A percentile compares a stretch with the other conserved stretches of the same genome.
phyloP scores from a whole-genome alignment of 441 rosid genomes.

The Syzygium malaccense region DNA sequence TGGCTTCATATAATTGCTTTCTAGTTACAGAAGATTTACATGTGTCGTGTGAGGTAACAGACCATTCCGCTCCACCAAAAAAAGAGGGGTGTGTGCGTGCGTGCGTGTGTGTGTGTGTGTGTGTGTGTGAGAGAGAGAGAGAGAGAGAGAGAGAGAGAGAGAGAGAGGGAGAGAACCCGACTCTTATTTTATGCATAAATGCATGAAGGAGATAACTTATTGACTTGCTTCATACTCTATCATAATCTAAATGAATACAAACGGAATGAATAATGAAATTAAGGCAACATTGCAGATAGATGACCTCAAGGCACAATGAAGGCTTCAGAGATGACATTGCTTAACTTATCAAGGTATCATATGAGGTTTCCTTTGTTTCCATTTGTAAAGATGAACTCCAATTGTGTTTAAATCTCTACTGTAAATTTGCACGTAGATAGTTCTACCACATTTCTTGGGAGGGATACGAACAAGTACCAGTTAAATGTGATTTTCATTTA shows the following conservation, averaged over 20 bases:
- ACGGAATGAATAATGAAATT: neutral
- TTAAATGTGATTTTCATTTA: neutral
- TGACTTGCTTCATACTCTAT: neutral
- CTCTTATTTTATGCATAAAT: neutral
- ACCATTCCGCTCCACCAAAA: neutral
- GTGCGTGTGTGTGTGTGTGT: neutral
- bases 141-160: neutral
- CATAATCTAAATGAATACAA: neutral
- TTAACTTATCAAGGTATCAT: neutral
- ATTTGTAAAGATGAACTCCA: neutral
- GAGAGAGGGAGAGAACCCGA: neutral
- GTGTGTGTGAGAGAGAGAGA: fast-evolving
- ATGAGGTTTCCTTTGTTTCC: neutral
- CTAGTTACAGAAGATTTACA: neutral
- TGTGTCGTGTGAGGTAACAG: neutral
- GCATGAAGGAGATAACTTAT: neutral
- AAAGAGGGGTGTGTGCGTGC: neutral
- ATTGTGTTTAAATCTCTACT: neutral
- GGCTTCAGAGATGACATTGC: neutral
- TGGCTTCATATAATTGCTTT: neutral
- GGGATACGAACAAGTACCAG: neutral
- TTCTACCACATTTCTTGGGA: neutral
- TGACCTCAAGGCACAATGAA: neutral
- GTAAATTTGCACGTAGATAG: neutral
- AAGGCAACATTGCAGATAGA: neutral